Percentiles rank a stretch among this genome's conserved stretches.
Conservation (phyloP, 345 rosid genomes). For the Microthlaspi erraticum region DNA sequence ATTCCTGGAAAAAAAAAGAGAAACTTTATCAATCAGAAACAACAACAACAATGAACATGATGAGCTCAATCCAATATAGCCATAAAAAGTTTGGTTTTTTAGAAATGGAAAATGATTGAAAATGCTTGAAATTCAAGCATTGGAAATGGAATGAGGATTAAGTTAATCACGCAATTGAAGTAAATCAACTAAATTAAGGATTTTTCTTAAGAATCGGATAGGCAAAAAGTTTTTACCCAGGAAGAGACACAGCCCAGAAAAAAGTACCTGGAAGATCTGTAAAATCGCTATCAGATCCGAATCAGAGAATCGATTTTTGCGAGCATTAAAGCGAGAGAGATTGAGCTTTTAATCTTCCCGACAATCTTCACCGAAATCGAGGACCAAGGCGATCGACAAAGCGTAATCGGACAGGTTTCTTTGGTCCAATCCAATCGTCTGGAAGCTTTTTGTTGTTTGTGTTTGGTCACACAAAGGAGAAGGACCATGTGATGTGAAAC, state of each 20-base stretch:
- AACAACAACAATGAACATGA: conserved; percentile 16
- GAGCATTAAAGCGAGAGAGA: conserved; percentile 23
- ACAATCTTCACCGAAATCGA: conserved; percentile 33
- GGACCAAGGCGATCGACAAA: conserved; percentile 33
- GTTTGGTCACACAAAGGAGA: conserved; percentile 26
- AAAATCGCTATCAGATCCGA: conserved; percentile 39
- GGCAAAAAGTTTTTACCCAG: conserved; percentile 5
- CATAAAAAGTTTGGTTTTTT: neutral
- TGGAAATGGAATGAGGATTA: neutral
- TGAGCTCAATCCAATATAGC: conserved; percentile 9
- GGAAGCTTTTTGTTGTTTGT: conserved; percentile 30
- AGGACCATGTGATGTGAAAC: conserved; percentile 29
- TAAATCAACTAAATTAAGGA: neutral
- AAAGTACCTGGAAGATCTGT: conserved; percentile 2
- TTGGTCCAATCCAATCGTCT: conserved; percentile 7
- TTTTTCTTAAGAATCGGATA: neutral
- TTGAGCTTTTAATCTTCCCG: neutral
- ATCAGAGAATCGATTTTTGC: conserved; percentile 3
- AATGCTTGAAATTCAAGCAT: neutral
- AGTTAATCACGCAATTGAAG: conserved; percentile 20
- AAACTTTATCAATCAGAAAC: conserved; percentile 16
- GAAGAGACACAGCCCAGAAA: conserved; percentile 28
- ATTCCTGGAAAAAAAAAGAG: conserved; percentile 5
- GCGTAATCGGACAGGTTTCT: conserved; percentile 15
- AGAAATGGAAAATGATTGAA: neutral